Base-by-base conservation (phyloP, 1,284 basidiomycete genomes). In the Polyporus tsugae region DNA sequence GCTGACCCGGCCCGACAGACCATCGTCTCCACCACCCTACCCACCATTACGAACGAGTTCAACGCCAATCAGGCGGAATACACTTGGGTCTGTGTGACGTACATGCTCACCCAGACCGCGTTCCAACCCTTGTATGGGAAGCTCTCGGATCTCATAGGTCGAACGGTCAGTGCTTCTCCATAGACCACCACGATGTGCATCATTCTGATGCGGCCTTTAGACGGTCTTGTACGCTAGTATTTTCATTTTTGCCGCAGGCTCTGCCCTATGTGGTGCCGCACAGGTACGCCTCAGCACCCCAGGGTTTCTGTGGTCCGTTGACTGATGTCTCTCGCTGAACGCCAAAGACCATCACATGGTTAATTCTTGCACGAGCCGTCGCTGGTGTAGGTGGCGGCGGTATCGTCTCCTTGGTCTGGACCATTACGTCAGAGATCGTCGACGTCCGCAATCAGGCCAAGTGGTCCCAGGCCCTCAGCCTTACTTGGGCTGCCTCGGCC, bases 401-500 rank as follows among this genome's bases (percentile, higher is more conserved):
- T 11, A 94, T 95, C 70, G 93, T 94, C 57, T 89, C 87, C 73
- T 85, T 90, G 57, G 92, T 95, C 55, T 95, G 93, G 93, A 87
- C 92, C 33, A 91, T 95, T 70, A 93, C 91, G 62, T 86, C 91
- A 72, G 92, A 94, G 77, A 89, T 94, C 69, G 92, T 94, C 52
- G 87, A 89, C 75, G 84, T 87, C 44, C 83, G 82, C 70, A 82
- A 86, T 69, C 87, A 91, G 69, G 89, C 92, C 62, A 92, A 89
- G 76, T 95, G 92, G 93, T 93, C 91, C 11, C 91, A 92, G 78
- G 91, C 91, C 29, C 84, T 94, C 49, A 94, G 91, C 73, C 79
- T 93, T 64, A 94, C 93, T 49, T 95, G 93, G 93, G 89, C 90
- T 69, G 91, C 89, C 75, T 95, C 93, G 60, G 93, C 93, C 42